Base-by-base conservation (phyloP, 495 filamentous ascomycete species). In the Terfezia claveryi region DNA sequence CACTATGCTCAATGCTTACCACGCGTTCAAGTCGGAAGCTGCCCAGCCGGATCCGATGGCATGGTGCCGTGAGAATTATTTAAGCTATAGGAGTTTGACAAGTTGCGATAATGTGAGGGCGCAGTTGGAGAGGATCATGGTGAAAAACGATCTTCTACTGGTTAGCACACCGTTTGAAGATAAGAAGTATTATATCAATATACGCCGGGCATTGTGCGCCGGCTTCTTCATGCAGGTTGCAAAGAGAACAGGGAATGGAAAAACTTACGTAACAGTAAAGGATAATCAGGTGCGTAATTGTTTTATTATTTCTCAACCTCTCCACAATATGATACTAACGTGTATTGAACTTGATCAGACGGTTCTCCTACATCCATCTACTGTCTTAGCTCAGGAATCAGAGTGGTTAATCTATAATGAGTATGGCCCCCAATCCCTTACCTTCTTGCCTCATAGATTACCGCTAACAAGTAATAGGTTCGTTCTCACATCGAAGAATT, bases 221-320 rank as follows among this genome's bases (percentile, higher is more conserved):
- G 91, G 91, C 20, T 99, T 96, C 73, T 99, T 99, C 74, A 99
- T 99, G 91, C 92, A 99, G 64, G 83, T 96, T n/a, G 91, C 91
- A 44, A 95, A 87, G 78, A 83, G 80, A 60, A 84, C 93, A 56
- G 69, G 71, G 38, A 66, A 62, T 36, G 78, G 79, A 59, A 94
- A 93, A 75, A 77, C 76, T 38, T 99, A 99, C 70, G 76, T 80
- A 54, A 99, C 91, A 8, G 80, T 99, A 59, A 96, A 96, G 69
- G 92, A 96, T 62, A 80, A 96, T 61, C 76, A 78, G 53, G 63
- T 65, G 59, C 37, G 23, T 37, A 23, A 7, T 23, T 2, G 12
- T 41, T 12, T 10, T 37, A 50, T 57, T 11, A 9, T n/a, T 14
- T 20, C 20, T 9, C 27, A 55, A 36, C 38, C 36, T n/a, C 20